A percentile compares a stretch with the other conserved stretches of the same genome.
Conservation (phyloP, 1,284 basidiomycete species). For the Moesziomyces parantarcticus region DNA sequence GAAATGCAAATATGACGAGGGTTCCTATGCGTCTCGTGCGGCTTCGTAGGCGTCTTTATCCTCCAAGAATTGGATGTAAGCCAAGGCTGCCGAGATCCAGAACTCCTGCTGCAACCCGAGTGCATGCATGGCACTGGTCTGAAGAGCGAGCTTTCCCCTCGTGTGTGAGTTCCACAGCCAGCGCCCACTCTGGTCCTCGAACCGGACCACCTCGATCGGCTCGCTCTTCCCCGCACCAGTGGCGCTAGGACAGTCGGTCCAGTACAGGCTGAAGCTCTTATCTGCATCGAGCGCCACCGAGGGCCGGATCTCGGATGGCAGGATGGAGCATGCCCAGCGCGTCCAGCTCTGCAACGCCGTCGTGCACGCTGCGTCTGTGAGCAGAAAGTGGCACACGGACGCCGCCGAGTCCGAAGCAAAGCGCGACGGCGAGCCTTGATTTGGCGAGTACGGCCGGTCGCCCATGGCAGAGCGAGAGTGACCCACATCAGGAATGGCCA, state of each 20-base stretch:
- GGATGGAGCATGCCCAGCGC: constrained; percentile 49
- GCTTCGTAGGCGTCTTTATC: constrained; percentile 48
- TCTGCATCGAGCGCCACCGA: constrained; percentile 45
- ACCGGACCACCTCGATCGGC: constrained; percentile 49
- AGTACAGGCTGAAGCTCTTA: constrained; percentile 56
- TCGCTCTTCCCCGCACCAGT: neutral
- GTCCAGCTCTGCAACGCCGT: constrained; percentile 41
- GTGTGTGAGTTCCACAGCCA: constrained; percentile 57
- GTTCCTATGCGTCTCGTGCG: constrained; percentile 22
- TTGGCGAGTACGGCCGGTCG: constrained; percentile 54
- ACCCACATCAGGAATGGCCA: constrained; percentile 20
- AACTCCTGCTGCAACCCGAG: constrained; percentile 53
- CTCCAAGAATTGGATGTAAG: constrained; percentile 60
- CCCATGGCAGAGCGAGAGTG: constrained; percentile 14
- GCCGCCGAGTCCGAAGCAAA: neutral
- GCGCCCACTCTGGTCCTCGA: constrained; percentile 49
- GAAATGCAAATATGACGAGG: neutral
- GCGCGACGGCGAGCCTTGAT: constrained; percentile 16
- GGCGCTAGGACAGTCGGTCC: constrained; percentile 38
- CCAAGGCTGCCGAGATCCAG: constrained; percentile 54
- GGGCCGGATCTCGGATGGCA: constrained; percentile 52
- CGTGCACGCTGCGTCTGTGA: neutral
- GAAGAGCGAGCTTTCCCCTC: constrained; percentile 43
- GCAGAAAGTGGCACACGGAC: neutral
- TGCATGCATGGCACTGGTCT: constrained; percentile 48